Base-by-base conservation (phyloP, 1,284 basidiomycete genomes). In the Puccinia hordei region DNA sequence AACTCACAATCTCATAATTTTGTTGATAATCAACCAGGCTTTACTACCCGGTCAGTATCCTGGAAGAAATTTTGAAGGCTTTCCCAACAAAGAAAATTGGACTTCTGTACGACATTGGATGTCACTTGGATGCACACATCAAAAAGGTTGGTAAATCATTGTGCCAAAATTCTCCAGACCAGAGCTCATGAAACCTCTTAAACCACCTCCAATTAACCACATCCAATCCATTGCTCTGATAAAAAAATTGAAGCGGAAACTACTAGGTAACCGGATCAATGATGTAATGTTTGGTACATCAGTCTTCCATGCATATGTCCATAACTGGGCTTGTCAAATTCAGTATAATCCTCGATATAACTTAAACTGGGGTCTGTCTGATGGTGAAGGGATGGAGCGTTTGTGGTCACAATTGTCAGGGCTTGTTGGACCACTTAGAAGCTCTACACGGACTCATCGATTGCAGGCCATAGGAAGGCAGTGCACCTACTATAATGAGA, bases 301-400 rank as follows among this genome's bases (percentile, higher is more conserved):
- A 0, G 41, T 79, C 30, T 80, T 80, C 35, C 77, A 80, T 80
- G 77, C 77, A 5, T 80, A 66, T 75, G 77, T 80, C 4, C 77
- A 80, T 73, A 44, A 53, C 17, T 80, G 77, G 77, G 24, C 69
- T 4, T 75, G 68, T 30, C 71, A 80, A 41, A 22, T 63, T 4
- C 24, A 30, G 38, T 80, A 57, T 46, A 66, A 80, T 55, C 77
- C 77, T 17, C 24, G 66, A 10, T 73, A 27, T 30, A 22, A 41
- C 2, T 19, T 12, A 1, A 12, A 63, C 55, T 74, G 68, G 68
- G 77, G 77, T 10, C 27, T 80, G 8, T 8, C 77, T 53, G 73
- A 80, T 74, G 76, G 76, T 12, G 41, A 79, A 46, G 76, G 76
- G 24, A 33, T 68, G 33, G 76, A 79, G 44, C 30, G 71, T 5